phyloP scores from a whole-genome alignment of 306 rosid genomes.

The Phaseolus lunatus region DNA sequence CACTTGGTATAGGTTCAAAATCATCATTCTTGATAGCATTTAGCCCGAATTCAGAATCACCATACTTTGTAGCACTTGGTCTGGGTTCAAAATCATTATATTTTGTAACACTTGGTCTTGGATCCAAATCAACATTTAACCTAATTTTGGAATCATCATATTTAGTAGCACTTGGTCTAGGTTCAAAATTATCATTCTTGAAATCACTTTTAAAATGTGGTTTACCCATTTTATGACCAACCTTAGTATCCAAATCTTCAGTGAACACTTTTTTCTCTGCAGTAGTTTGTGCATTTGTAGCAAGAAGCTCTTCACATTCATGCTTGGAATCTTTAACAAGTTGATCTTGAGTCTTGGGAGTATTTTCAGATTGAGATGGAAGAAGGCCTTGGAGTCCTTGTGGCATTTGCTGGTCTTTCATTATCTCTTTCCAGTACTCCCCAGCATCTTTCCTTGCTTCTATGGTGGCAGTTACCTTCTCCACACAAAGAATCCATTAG shows the following conservation, averaged over 20 bases:
- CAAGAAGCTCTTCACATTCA: slow-evolving; percentile 27
- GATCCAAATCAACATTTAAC: not conserved
- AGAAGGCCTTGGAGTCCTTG: slow-evolving; percentile 41
- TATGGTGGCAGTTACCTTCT: slow-evolving; percentile 28
- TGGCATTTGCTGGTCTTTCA: slow-evolving; percentile 47
- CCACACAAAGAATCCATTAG: not conserved
- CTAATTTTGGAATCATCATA: not conserved
- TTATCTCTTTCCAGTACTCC: slow-evolving; percentile 41
- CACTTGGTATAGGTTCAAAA: not conserved
- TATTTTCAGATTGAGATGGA: not conserved
- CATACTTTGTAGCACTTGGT: not conserved
- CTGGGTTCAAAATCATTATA: not conserved
- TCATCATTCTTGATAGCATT: not conserved
- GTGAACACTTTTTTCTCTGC: not conserved
- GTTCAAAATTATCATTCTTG: not conserved
- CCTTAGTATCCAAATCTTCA: not conserved
- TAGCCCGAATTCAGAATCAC: not conserved
- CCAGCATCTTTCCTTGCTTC: slow-evolving; percentile 43
- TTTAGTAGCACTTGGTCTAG: not conserved
- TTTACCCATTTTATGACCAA: not conserved
- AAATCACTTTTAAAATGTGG: not conserved
- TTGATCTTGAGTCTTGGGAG: not conserved
- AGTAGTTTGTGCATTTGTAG: not conserved
- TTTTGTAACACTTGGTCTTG: not conserved
- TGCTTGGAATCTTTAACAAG: not conserved